Evolutionary conservation across 768 basidiomycete species (phyloP).

Genomic region (Mycena filopes): DNA sequence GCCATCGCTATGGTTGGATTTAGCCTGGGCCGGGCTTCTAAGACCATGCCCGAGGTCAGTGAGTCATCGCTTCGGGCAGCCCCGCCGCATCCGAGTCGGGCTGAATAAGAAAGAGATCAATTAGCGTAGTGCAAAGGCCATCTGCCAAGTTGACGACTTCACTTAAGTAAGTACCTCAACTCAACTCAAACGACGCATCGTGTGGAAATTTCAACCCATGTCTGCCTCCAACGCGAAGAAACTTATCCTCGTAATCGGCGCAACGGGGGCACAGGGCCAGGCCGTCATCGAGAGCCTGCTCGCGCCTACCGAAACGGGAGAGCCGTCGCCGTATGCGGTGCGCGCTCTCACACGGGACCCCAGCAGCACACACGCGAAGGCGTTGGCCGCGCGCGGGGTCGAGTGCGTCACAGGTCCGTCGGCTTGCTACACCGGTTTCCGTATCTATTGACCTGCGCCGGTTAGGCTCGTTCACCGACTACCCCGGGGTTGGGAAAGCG

Average conservation of each 20-base stretch:
- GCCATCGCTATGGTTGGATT: too few relatives aligned
- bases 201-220: too few relatives aligned
- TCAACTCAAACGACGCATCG: too few relatives aligned
- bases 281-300: constrained; percentile 51
- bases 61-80: too few relatives aligned
- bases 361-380: constrained; percentile 43
- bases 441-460: neutral
- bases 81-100: too few relatives aligned
- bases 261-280: constrained; percentile 56
- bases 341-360: constrained; percentile 54
- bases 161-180: too few relatives aligned
- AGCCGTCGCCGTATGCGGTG: constrained; percentile 51
- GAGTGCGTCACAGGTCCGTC: constrained; percentile 47
- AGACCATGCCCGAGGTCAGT: too few relatives aligned
- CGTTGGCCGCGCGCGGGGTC: constrained; percentile 47
- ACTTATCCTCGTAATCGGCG: constrained; percentile 56
- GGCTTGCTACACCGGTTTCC: neutral
- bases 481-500: constrained; percentile 41
- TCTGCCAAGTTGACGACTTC: too few relatives aligned
- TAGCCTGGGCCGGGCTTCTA: too few relatives aligned
- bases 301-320: constrained; percentile 30
- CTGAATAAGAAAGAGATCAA: too few relatives aligned
- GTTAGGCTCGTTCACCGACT: constrained; percentile 50
- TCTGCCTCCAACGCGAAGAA: too few relatives aligned
- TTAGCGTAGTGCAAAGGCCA: too few relatives aligned